A percentile compares a stretch with the other conserved stretches of the same genome.
phyloP scores from a whole-genome alignment of 2,329 filamentous ascomycete species.

The Aspergillus sp. region DNA sequence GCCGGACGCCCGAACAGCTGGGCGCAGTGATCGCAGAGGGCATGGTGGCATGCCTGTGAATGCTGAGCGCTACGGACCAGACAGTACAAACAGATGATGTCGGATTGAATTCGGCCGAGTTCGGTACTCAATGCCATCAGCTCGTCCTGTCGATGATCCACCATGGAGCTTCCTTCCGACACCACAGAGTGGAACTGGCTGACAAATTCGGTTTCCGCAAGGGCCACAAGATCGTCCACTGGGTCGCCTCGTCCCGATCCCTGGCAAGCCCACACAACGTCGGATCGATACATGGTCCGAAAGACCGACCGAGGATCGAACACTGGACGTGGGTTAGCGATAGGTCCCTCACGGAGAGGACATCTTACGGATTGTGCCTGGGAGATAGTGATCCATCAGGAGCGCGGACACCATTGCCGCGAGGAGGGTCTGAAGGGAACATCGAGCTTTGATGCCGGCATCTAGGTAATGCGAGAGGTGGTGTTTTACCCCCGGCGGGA shows the following conservation, averaged over 20 bases:
- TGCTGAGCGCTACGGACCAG: constrained; percentile 16
- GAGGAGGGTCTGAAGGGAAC: constrained; percentile 2
- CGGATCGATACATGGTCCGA: not conserved
- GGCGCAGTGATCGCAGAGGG: constrained; percentile 21
- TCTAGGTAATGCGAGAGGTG: constrained; percentile 14
- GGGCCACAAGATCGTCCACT: not conserved
- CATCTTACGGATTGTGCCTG: constrained; percentile 12
- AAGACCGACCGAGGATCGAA: not conserved
- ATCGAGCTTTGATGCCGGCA: constrained; percentile 3
- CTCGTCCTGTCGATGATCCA: constrained; percentile 1
- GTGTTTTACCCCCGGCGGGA: not conserved
- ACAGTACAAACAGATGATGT: constrained; percentile 21
- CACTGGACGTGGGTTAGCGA: not conserved
- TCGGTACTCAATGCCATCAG: constrained; percentile 6
- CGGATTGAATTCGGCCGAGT: constrained; percentile 15
- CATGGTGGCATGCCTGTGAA: constrained; percentile 17
- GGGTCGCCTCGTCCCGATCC: not conserved
- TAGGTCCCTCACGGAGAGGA: not conserved
- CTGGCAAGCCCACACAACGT: not conserved
- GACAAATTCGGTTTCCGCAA: constrained; percentile 6
- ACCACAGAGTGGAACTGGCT: not conserved
- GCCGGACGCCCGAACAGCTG: constrained; percentile 16
- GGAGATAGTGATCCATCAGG: constrained; percentile 24
- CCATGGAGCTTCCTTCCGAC: not conserved
- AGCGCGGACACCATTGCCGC: constrained; percentile 14